Evolutionary conservation across 371 early-diverging fungal genomes (phyloP).

Genomic region (Apophysomyces trapeziformis): DNA sequence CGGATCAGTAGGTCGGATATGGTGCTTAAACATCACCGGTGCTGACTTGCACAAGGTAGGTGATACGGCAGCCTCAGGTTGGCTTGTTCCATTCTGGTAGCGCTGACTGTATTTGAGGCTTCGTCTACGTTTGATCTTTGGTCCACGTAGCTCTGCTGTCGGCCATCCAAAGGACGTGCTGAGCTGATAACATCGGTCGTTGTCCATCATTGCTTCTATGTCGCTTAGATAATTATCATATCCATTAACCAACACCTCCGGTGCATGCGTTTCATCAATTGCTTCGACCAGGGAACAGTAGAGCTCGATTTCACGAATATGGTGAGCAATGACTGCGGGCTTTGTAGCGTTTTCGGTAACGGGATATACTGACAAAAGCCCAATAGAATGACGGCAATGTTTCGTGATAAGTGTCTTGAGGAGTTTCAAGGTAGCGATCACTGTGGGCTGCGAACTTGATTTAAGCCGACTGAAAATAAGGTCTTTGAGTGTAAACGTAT

Average conservation of each 20-base stretch:
- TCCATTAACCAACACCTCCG: slow-evolving; percentile 55
- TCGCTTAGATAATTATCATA: slow-evolving; percentile 77
- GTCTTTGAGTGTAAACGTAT: slow-evolving; percentile 72
- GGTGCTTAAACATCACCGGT: slow-evolving; percentile 40
- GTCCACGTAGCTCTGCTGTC: background rate
- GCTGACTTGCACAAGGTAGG: slow-evolving; percentile 16
- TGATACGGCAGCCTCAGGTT: background rate
- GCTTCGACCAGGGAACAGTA: slow-evolving; percentile 67
- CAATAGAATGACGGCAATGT: slow-evolving; percentile 72
- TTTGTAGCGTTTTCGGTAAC: slow-evolving; percentile 1
- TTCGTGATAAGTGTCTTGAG: slow-evolving; percentile 71
- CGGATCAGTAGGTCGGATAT: slow-evolving; percentile 61
- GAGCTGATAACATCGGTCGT: slow-evolving; percentile 57
- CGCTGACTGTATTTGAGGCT: slow-evolving; percentile 58
- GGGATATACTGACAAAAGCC: slow-evolving; percentile 64
- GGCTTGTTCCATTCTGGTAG: slow-evolving; percentile 15
- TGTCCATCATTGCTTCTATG: slow-evolving; percentile 64
- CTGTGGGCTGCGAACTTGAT: slow-evolving; percentile 67
- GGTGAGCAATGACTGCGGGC: slow-evolving; percentile 35
- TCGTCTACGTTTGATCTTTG: slow-evolving; percentile 30
- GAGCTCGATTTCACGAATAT: slow-evolving; percentile 61
- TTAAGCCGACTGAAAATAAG: slow-evolving; percentile 72
- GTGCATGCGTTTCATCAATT: slow-evolving; percentile 51
- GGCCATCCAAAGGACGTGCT: slow-evolving; percentile 16
- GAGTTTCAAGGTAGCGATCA: slow-evolving; percentile 77